Percentiles rank a stretch among this genome's conserved stretches.
These are phyloP conservation scores for Aspergillus hancockii DNA, from an alignment of 495 filamentous ascomycete genomes.

Conservation along the genomic window DNA sequence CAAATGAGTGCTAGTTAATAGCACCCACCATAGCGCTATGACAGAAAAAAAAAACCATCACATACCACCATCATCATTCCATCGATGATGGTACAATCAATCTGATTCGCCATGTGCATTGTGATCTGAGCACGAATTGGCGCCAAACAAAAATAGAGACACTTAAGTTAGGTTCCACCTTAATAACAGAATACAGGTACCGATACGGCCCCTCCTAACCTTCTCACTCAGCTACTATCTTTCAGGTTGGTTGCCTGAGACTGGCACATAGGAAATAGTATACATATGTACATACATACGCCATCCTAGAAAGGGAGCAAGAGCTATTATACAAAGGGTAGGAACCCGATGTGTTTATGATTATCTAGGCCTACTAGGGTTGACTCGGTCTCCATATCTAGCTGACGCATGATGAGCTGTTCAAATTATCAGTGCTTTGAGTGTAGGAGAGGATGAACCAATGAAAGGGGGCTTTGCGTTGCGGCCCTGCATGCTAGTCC, in stretches of 20 bases:
- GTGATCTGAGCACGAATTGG: neutral
- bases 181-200: too few relatives aligned
- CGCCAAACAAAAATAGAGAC: neutral
- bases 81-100: neutral
- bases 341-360: too few relatives aligned
- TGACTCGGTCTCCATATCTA: neutral
- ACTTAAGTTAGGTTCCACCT: too few relatives aligned
- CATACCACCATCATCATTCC: too few relatives aligned
- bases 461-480: neutral
- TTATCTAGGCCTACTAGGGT: neutral
- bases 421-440: neutral
- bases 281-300: too few relatives aligned
- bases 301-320: too few relatives aligned
- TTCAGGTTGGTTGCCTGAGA: too few relatives aligned
- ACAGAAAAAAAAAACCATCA: neutral
- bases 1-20: neutral
- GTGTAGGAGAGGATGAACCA: neutral
- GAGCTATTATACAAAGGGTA: too few relatives aligned
- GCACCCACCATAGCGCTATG: neutral
- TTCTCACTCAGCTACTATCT: too few relatives aligned
- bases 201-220: too few relatives aligned
- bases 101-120: neutral
- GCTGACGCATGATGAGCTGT: neutral
- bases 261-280: too few relatives aligned
- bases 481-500: neutral